These are phyloP conservation scores for Santalum album DNA, from an alignment of 164 flowering plant species.

Conservation along the genomic window DNA sequence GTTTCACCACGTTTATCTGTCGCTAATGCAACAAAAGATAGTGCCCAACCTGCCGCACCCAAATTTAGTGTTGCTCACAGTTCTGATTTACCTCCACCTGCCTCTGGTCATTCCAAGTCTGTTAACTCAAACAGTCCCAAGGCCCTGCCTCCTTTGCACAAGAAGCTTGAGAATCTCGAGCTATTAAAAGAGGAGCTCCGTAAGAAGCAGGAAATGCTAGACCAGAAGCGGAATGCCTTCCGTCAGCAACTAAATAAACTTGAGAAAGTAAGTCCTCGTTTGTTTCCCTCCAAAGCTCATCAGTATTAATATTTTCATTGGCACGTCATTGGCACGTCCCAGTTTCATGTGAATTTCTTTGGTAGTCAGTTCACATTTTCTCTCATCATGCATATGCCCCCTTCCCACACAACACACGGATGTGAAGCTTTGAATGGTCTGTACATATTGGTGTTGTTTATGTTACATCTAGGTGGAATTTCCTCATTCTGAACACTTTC, in stretches of 20 bases:
- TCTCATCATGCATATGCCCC: no score
- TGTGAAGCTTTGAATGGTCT: no score
- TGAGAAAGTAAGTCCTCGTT: constrained; percentile 76
- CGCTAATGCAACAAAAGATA: constrained; percentile 10
- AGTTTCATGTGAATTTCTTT: no score
- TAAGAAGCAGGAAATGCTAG: constrained; percentile 83
- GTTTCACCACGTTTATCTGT: constrained; percentile 22
- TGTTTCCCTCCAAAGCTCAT: background rate
- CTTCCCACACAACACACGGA: no score
- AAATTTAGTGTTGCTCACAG: constrained; percentile 22
- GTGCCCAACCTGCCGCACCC: constrained; percentile 20
- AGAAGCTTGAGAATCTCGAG: constrained; percentile 67
- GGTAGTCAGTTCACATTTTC: no score
- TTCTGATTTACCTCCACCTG: constrained; percentile 22
- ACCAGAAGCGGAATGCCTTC: constrained; percentile 76
- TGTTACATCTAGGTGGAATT: no score
- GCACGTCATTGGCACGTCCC: no score
- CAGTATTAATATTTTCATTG: no score
- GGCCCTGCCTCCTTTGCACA: constrained; percentile 41
- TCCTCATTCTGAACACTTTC: no score
- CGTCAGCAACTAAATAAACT: constrained; percentile 59
- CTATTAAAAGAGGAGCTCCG: constrained; percentile 80
- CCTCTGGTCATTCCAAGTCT: constrained; percentile 27
- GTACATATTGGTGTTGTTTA: no score
- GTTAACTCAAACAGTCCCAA: constrained; percentile 33